phyloP scores from a whole-genome alignment of 345 rosid species.

The Eucalyptus paniculata region DNA sequence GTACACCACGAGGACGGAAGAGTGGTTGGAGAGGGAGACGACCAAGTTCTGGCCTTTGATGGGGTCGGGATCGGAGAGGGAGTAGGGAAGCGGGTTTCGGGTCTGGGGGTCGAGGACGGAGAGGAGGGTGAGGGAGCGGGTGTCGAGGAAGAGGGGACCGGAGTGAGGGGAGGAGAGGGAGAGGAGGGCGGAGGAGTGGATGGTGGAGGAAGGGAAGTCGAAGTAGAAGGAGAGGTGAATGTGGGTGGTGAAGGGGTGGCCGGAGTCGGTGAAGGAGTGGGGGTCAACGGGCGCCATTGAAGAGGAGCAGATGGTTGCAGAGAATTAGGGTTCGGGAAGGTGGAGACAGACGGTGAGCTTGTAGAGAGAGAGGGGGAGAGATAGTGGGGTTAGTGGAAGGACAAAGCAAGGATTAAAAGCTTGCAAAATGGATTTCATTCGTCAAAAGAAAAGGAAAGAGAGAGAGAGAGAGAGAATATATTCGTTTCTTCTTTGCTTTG shows the following conservation, averaged over 20 bases:
- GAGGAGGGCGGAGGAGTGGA: constrained; percentile 74
- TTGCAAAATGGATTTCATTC: neutral
- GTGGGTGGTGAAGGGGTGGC: constrained; percentile 61
- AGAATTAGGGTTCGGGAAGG: neutral
- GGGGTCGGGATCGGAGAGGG: constrained; percentile 27
- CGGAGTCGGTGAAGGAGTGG: constrained; percentile 70
- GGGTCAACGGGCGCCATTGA: constrained; percentile 77
- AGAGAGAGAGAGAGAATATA: neutral
- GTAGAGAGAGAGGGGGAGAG: neutral
- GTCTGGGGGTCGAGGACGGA: constrained; percentile 32
- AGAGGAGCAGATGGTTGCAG: neutral
- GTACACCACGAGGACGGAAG: constrained; percentile 30
- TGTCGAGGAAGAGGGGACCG: constrained; percentile 54
- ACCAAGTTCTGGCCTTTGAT: constrained; percentile 39
- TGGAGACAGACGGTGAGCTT: neutral
- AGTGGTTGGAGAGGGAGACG: constrained; percentile 27
- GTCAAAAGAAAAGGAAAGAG: neutral
- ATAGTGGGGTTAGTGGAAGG: neutral
- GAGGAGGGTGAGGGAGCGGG: constrained; percentile 47
- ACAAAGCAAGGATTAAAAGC: neutral
- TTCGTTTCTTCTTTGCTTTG: neutral
- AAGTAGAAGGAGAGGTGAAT: constrained; percentile 62
- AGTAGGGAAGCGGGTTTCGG: constrained; percentile 25
- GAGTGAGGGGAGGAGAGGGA: constrained; percentile 29
- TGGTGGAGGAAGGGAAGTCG: constrained; percentile 57